phyloP scores from a whole-genome alignment of 225 moss, liverwort and hornwort species.

The Takakia lepidozioides region DNA sequence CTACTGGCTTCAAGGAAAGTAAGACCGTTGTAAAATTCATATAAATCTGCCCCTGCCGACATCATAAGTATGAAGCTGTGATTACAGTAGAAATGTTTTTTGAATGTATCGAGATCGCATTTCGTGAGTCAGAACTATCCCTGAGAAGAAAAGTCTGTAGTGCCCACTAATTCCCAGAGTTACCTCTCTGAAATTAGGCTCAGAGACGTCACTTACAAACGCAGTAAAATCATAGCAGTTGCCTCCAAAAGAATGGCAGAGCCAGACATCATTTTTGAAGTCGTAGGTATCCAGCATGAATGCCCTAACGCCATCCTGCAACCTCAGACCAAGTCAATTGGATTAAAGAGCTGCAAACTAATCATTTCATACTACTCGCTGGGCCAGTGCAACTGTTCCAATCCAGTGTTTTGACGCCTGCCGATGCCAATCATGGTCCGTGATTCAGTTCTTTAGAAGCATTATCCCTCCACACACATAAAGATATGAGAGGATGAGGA shows the following conservation, averaged over 20 bases:
- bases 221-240: conserved; percentile 66
- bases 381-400: too few relatives aligned
- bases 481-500: not conserved
- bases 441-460: too few relatives aligned
- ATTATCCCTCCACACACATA: not conserved
- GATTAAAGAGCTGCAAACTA: not conserved
- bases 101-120: not conserved
- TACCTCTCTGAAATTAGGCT: too few relatives aligned
- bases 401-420: too few relatives aligned
- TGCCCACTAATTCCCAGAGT: too few relatives aligned
- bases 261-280: conserved; percentile 74
- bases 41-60: not conserved
- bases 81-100: not conserved
- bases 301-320: conserved; percentile 84
- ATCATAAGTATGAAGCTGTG: not conserved
- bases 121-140: too few relatives aligned
- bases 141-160: too few relatives aligned
- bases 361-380: too few relatives aligned
- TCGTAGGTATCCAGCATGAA: conserved; percentile 88
- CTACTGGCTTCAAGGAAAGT: too few relatives aligned
- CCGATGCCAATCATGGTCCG: too few relatives aligned
- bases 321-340: not conserved
- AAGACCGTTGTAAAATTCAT: not conserved
- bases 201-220: conserved; percentile 93
- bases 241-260: conserved; percentile 72